Base-by-base conservation (phyloP, 2,329 filamentous ascomycete genomes). In the Diaporthe helianthi region DNA sequence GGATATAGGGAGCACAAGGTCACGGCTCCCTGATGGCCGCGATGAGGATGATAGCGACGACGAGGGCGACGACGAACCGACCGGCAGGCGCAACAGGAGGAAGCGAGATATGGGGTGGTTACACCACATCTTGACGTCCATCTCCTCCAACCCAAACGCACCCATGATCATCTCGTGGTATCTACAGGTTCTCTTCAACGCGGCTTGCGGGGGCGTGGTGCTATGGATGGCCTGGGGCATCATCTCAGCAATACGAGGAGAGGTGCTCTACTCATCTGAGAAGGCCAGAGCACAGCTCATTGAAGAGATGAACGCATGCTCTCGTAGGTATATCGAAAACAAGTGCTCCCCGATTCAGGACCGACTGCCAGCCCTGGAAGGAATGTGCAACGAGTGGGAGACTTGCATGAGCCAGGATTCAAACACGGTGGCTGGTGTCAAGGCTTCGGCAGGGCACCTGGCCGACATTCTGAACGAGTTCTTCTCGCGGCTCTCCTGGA, bases 401-500 rank as follows among this genome's bases (percentile, higher is more conserved):
- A 84, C 88, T 38, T 98, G 96, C 80, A 97, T 97, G 93, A 89
- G 90, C 73, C 89, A 91, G 73, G 93, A 98, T 76, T 90, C 94
- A 0, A 85, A 90, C 53, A 89, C 89, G 68, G 89, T 97, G 68
- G 94, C 93, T 73, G 86, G 91, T 46, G 91, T 95, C 51, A 91
- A 90, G 75, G 89, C 97, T 47, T 93, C 92, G 22, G 94, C 93
- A 6, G 91, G 93, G 76, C 96, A 94, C 31, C 92, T 98, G 77
- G 95, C 95, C 0, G 89, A 93, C 76, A 97, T 99, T 49, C 91
- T 98, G 79, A 98, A 98, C 78, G 91, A 92, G 75, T 98, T 98
- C 78, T 90, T 97, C 5, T 52, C 54, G 9, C 53, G 68, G 3
- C 49, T 71, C 29, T 71, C 69, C 19, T 71, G 69, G 69, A 71